phyloP scores from a whole-genome alignment of 345 rosid genomes.

The Turritis glabra region DNA sequence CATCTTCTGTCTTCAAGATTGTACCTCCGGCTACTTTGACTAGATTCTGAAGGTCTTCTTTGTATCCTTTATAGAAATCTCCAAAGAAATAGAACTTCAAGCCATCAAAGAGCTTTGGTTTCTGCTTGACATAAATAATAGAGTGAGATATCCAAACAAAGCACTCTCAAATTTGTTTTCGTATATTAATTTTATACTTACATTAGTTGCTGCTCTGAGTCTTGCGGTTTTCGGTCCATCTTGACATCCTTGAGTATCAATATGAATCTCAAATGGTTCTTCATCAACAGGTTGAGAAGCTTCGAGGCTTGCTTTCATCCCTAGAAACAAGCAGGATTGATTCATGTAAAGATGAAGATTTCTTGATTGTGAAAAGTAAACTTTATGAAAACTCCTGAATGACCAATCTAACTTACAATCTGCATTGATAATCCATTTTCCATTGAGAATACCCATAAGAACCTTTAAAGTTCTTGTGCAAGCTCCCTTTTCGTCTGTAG shows the following conservation, averaged over 20 bases:
- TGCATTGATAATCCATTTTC: constrained; percentile 74
- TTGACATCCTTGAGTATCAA: constrained; percentile 69
- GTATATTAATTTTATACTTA: constrained; percentile 27
- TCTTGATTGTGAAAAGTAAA: neutral
- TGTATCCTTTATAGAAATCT: constrained; percentile 58
- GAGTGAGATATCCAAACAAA: neutral
- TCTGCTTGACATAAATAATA: constrained; percentile 48
- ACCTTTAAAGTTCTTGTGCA: constrained; percentile 81
- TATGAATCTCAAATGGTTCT: constrained; percentile 69
- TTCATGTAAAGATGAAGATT: neutral
- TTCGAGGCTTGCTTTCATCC: constrained; percentile 80
- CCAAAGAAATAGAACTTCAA: constrained; percentile 61
- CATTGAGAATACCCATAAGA: constrained; percentile 81
- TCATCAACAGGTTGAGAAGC: constrained; percentile 52
- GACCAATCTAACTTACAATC: constrained; percentile 56
- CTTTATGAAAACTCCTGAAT: neutral
- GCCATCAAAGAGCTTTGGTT: constrained; percentile 68
- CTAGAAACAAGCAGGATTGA: constrained; percentile 39
- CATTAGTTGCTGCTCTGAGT: constrained; percentile 56
- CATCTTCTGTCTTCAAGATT: constrained; percentile 49
- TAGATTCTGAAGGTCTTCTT: constrained; percentile 64
- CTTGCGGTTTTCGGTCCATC: constrained; percentile 79
- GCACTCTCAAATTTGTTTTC: neutral
- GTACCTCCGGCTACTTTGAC: constrained; percentile 67
- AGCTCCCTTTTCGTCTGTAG: constrained; percentile 66